Evolutionary conservation across 352 stramenopile genomes (phyloP), one percentile per base, ranked within the genome.

Genomic region (Lagenidium giganteum): DNA sequence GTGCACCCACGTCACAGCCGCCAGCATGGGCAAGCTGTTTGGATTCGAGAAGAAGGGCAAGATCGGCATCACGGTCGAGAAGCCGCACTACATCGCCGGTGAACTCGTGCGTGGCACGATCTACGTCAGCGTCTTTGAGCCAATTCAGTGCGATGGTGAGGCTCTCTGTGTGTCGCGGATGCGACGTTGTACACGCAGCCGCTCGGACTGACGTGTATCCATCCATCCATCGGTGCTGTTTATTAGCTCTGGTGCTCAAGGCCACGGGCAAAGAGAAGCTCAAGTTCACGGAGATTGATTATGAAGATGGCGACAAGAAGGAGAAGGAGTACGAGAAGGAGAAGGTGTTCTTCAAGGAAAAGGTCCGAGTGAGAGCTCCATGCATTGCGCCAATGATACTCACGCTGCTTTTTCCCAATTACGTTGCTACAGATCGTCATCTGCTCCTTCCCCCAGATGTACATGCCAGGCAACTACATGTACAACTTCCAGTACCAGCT

Each of bases 341-440:
- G n/a, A 65, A 78, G 22, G 62, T 75, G 25, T 83, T 88, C 38
- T 85, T 86, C 54, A 84, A 84, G 37, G 51, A 86, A 50, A 83
- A 84, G 34, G 65, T 77, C 7, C 11, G 39, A 5, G 11, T 8
- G 4, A 11, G 21, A 7, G 18, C 16, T 8, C 7, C 6, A 8
- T 29, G n/a, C n/a, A n/a, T n/a, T n/a, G n/a, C n/a, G n/a, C n/a
- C n/a, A n/a, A n/a, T n/a, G n/a, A n/a, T n/a, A n/a, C n/a, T n/a
- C n/a, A n/a, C n/a, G n/a, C n/a, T n/a, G n/a, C n/a, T n/a, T n/a
- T n/a, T n/a, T n/a, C n/a, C n/a, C n/a, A n/a, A n/a, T n/a, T n/a
- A n/a, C n/a, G n/a, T n/a, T n/a, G n/a, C n/a, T 33, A 23, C 16
- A 70, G 61, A 64, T 71, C 9, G 49, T 67, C 5, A 40, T 71